Percentiles rank a stretch among this genome's conserved stretches.
These are phyloP conservation scores for Garcia nutans DNA, from an alignment of 345 rosid genomes.

Conservation along the genomic window DNA sequence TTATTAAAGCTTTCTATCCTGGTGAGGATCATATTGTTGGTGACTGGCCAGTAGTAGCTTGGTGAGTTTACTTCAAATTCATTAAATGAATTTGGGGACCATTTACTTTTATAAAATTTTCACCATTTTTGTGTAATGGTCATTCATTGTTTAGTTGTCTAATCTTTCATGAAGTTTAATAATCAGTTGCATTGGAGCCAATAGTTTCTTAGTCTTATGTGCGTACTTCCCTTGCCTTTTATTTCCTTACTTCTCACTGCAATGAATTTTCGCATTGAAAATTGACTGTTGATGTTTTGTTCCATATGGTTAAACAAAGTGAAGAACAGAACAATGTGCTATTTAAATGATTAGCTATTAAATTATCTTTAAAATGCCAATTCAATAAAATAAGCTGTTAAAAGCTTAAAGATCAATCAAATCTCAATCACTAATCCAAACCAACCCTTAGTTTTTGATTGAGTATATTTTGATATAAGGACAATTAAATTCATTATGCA, in stretches of 20 bases:
- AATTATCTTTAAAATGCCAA: no score
- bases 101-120: not conserved
- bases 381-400: no score
- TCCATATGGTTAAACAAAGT: not conserved
- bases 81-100: constrained; percentile 16
- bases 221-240: not conserved
- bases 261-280: not conserved
- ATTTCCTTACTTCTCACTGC: not conserved
- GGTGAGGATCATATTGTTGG: not conserved
- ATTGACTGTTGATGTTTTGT: no score
- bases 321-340: not conserved
- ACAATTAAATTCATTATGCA: no score
- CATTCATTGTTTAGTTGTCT: not conserved
- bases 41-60: no score
- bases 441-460: no score
- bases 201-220: no score
- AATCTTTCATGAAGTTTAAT: not conserved
- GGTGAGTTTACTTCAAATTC: constrained; percentile 10
- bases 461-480: no score
- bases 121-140: not conserved
- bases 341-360: not conserved
- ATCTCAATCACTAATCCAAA: no score
- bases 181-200: constrained; percentile 4
- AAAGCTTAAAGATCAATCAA: no score
- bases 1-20: not conserved